Percentiles rank a stretch among this genome's conserved stretches.
Conservation (phyloP, 169 alveolate genomes). For the Amoebophrya sp. region DNA sequence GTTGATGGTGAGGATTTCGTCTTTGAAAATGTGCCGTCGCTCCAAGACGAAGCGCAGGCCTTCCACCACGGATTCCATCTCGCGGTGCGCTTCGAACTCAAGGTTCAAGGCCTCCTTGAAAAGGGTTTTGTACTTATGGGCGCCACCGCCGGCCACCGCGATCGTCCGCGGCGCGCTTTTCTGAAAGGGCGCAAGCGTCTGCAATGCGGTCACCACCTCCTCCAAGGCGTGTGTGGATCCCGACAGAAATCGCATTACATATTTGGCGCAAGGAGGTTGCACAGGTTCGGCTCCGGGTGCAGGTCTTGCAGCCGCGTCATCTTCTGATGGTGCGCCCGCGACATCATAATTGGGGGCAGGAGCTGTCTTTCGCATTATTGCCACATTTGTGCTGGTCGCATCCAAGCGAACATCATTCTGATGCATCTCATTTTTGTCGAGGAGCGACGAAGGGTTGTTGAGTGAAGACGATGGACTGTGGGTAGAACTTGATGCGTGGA, state of each 20-base stretch:
- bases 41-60: background rate
- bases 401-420: too few relatives aligned
- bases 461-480: too few relatives aligned
- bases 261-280: too few relatives aligned
- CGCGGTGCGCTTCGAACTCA: background rate
- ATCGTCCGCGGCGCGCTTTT: background rate
- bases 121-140: background rate
- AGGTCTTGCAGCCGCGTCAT: too few relatives aligned
- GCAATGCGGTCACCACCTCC: background rate
- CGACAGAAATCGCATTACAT: background rate
- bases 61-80: background rate
- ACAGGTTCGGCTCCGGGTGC: too few relatives aligned
- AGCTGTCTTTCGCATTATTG: too few relatives aligned
- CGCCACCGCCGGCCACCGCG: background rate
- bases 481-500: too few relatives aligned
- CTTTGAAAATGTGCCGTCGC: background rate
- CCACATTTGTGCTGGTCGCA: too few relatives aligned
- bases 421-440: too few relatives aligned
- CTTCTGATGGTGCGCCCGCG: too few relatives aligned
- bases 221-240: background rate
- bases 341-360: too few relatives aligned
- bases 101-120: constrained; percentile 11
- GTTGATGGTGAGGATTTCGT: background rate
- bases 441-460: too few relatives aligned
- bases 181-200: background rate